These are phyloP conservation scores for Cryptococcus sp. DNA, from an alignment of 1,284 basidiomycete species.

Conservation along the genomic window DNA sequence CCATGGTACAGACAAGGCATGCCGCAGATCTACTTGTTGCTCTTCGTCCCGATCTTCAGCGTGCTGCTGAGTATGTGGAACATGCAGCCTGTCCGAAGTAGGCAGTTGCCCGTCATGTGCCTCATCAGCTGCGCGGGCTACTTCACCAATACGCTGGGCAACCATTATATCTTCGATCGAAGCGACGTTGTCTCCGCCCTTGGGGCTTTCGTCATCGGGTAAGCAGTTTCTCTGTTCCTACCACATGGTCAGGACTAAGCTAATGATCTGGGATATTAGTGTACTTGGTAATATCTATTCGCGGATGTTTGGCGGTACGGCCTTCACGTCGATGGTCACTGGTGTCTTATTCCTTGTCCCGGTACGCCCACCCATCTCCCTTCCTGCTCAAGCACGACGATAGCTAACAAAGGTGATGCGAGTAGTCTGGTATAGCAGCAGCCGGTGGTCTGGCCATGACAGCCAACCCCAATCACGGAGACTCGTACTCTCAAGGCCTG, in stretches of 20 bases:
- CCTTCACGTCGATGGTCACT: constrained; percentile 85
- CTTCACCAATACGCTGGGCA: constrained; percentile 73
- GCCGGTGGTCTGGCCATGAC: constrained; percentile 74
- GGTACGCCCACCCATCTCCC: constrained; percentile 56
- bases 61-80: constrained; percentile 72
- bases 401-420: constrained; percentile 16
- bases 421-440: constrained; percentile 78
- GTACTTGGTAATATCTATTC: constrained; percentile 81
- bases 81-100: constrained; percentile 70
- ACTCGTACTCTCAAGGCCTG: constrained; percentile 55
- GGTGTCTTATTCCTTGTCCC: constrained; percentile 83
- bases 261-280: constrained; percentile 37
- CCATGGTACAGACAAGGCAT: constrained; percentile 78
- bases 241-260: neutral
- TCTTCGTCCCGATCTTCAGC: constrained; percentile 81
- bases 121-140: constrained; percentile 78
- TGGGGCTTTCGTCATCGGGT: constrained; percentile 79
- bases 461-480: constrained; percentile 62
- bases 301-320: constrained; percentile 80
- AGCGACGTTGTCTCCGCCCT: constrained; percentile 78
- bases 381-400: neutral
- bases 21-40: constrained; percentile 71
- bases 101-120: constrained; percentile 78
- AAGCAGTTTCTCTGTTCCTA: constrained; percentile 1
- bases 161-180: constrained; percentile 81